phyloP scores from a whole-genome alignment of 148 eudicot genomes.

The Pouteria glomerata region DNA sequence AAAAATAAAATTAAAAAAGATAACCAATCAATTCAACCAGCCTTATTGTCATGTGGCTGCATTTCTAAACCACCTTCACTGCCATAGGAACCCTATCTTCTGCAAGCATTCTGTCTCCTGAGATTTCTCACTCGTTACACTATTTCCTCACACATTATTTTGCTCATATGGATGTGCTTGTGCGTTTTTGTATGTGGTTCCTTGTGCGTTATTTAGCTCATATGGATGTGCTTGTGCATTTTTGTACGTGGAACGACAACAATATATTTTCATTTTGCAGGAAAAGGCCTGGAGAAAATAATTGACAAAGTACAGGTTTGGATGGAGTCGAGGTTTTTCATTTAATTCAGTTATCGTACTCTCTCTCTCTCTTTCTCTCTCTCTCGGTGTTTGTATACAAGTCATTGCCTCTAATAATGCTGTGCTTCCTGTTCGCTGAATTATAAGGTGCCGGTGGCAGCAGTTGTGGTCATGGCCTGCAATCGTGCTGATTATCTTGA shows the following conservation, averaged over 20 bases:
- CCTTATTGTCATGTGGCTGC: no score
- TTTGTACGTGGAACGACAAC: no score
- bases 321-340: slow-evolving; percentile 10
- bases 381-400: slow-evolving; percentile 1
- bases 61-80: no score
- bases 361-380: neutral
- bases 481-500: slow-evolving; percentile 97
- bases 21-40: no score
- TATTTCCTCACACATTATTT: neutral
- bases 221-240: no score
- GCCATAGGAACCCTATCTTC: no score
- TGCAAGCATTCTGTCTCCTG: no score
- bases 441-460: slow-evolving; percentile 83
- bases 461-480: slow-evolving; percentile 94
- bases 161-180: neutral
- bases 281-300: slow-evolving; percentile 52
- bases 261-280: slow-evolving; percentile 37
- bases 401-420: slow-evolving; percentile 9
- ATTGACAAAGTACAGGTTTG: slow-evolving; percentile 66
- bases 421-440: slow-evolving; percentile 22
- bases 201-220: no score
- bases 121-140: no score
- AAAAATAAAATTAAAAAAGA: no score
- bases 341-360: neutral
- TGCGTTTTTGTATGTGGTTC: neutral